Conservation (phyloP, 2,329 filamentous ascomycete species). For the Penicillium sumatraense region DNA sequence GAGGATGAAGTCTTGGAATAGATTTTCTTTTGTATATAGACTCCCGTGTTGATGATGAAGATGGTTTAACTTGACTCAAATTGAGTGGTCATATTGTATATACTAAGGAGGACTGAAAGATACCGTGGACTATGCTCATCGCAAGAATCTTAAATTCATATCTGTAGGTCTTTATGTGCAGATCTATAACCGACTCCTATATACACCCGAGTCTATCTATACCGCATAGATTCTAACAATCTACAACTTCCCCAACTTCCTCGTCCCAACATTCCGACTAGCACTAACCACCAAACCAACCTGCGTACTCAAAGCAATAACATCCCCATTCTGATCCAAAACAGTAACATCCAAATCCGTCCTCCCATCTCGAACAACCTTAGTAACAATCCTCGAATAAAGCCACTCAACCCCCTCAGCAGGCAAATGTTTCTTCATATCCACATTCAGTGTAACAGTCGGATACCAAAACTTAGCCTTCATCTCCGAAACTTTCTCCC, state of each 20-base stretch:
- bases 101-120: no score
- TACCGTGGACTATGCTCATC: not conserved
- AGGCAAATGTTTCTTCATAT: slow-evolving; percentile 75
- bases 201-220: slow-evolving; percentile 10
- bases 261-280: slow-evolving; percentile 64
- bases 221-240: not conserved
- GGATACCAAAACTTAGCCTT: slow-evolving; percentile 70
- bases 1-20: not conserved
- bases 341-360: slow-evolving; percentile 76
- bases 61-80: no score
- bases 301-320: slow-evolving; percentile 72
- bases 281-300: slow-evolving; percentile 66
- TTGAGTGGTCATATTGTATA: not conserved
- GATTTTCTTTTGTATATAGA: not conserved
- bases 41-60: no score
- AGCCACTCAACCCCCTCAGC: slow-evolving; percentile 73
- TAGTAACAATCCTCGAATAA: slow-evolving; percentile 67
- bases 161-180: not conserved
- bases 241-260: slow-evolving; percentile 36
- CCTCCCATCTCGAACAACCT: slow-evolving; percentile 70
- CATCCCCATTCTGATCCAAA: slow-evolving; percentile 65
- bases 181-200: slow-evolving; percentile 1
- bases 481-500: slow-evolving; percentile 25
- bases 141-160: not conserved
- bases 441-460: slow-evolving; percentile 74